Conservation (phyloP, 139 green algal species). For the Closterium sp. region DNA sequence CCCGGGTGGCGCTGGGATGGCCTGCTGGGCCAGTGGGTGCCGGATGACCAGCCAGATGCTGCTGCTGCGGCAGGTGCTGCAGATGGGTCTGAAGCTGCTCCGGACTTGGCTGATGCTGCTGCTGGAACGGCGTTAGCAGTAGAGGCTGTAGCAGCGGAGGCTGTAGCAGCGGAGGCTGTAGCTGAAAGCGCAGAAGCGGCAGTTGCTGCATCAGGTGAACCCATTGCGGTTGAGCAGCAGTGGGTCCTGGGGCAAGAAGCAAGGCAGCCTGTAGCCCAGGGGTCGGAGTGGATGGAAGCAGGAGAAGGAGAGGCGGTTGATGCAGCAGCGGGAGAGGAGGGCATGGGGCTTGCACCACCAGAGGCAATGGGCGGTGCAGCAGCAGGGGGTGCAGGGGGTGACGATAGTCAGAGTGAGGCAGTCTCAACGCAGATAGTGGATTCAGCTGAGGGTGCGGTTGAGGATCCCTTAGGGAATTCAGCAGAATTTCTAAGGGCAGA, state of each 20-base stretch:
- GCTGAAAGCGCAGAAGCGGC: background rate
- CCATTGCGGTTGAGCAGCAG: background rate
- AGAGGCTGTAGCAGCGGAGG: too few relatives aligned
- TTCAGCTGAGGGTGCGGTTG: background rate
- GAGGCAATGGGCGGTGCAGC: background rate
- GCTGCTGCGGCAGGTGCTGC: background rate
- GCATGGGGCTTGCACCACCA: background rate
- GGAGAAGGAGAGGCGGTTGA: background rate
- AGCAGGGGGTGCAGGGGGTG: background rate
- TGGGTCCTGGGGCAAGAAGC: background rate
- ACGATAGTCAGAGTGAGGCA: background rate
- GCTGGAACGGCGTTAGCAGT: too few relatives aligned
- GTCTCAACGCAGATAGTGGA: background rate
- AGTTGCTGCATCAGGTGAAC: background rate
- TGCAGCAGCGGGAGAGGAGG: background rate
- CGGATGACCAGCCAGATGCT: background rate
- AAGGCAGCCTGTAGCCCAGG: background rate
- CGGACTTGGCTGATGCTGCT: too few relatives aligned
- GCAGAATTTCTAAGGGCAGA: background rate
- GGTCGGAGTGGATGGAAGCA: background rate
- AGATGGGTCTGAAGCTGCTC: too few relatives aligned
- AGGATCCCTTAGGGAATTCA: background rate
- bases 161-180: background rate
- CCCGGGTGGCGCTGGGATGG: background rate
- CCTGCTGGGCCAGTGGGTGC: background rate